Base-by-base conservation (phyloP, 2,329 filamentous ascomycete genomes). In the Corinectria fuckeliana region DNA sequence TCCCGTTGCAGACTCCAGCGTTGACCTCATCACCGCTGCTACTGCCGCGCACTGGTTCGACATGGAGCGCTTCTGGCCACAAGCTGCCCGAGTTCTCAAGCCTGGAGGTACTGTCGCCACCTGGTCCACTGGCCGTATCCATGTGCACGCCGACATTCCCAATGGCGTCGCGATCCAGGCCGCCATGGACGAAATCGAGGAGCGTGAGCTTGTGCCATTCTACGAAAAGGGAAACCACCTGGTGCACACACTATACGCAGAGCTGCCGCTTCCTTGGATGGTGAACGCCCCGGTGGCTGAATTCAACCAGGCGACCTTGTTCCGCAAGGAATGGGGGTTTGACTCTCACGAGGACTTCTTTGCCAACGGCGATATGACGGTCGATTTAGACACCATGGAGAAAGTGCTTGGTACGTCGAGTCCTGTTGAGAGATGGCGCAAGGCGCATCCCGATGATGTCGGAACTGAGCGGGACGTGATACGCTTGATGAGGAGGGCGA, bases 21-120 rank as follows among this genome's bases (percentile, higher is more conserved):
- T 85, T 9, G 83, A 85, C 65, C 69, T 85, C n/a, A 74, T 85
- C 61, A 80, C 77, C 0, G 78, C 79, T 74, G 80, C 80, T 0
- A 82, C 76, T 3, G 79, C 82, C 0, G 82, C 82, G 0, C 85
- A 87, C 69, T 87, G 85, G 84, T 86, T 87, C 72, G 77, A 86
- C 63, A 78, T 86, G 77, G 62, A 73, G 0, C 55, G 54, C 0
- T 86, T 86, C 72, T 87, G 82, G 78, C 47, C 61, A 2, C 70
- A 73, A 0, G 84, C 82, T 0, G 80, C 79, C 0, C 71, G 72
- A 13, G 71, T 81, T 1, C 71, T 87, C 5, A 79, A 77, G 61
- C 81, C 82, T 0, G 80, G 80, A 14, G 85, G 84, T 21, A 85
- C 77, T 3, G 79, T 87, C 0, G 83, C 82, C 0, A 56, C 87